These are phyloP conservation scores for Silene vulgaris DNA, from an alignment of 179 eudicot genomes.

Conservation along the genomic window DNA sequence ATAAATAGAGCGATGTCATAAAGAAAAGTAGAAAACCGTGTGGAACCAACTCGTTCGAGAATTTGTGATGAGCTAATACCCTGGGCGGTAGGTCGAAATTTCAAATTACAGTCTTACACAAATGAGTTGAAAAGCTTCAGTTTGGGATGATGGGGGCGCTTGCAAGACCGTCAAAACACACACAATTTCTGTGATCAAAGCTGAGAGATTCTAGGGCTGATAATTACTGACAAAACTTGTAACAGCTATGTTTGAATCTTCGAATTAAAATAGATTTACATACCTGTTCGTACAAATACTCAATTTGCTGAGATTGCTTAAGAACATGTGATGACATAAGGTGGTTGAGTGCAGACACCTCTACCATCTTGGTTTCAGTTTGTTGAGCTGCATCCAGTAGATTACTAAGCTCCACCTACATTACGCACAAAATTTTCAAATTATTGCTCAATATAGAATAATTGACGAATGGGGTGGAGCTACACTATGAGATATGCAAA, in stretches of 20 bases:
- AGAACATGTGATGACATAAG: conserved; percentile 92
- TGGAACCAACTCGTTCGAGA: background rate
- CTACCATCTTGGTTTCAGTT: conserved; percentile 92
- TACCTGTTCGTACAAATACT: conserved; percentile 71
- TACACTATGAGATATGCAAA: background rate
- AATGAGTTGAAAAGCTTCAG: background rate
- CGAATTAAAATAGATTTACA: conserved; percentile 29
- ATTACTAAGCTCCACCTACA: conserved; percentile 69
- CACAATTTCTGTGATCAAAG: background rate
- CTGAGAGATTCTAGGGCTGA: background rate
- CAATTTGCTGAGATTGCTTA: conserved; percentile 88
- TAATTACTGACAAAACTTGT: background rate
- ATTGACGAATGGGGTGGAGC: background rate
- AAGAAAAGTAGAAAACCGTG: background rate
- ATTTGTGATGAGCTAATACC: background rate
- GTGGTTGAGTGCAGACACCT: conserved; percentile 92
- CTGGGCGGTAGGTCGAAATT: too few species aligned
- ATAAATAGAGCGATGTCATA: too few species aligned
- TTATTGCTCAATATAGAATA: background rate
- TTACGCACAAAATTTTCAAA: background rate
- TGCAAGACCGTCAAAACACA: background rate
- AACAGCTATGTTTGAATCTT: conserved; percentile 2
- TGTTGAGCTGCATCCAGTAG: conserved; percentile 82
- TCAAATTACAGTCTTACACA: background rate
- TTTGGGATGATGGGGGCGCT: too few species aligned